Conservation (phyloP, 1,139 yeast genomes). For the Saccharomyces pastorianus region DNA sequence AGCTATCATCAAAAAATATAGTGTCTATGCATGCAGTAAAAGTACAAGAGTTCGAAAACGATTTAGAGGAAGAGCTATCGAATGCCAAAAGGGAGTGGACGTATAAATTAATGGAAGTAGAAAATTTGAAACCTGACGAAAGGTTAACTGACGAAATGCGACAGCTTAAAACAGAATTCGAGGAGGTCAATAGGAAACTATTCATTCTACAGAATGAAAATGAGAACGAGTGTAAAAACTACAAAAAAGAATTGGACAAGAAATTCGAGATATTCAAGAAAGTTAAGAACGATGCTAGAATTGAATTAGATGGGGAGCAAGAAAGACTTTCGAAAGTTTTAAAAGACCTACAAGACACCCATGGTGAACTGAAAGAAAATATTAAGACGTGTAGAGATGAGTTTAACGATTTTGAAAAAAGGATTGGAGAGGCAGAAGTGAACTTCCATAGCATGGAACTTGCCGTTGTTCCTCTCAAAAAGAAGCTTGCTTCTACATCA, state of each 20-base stretch:
- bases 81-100: slow-evolving; percentile 15
- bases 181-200: slow-evolving; percentile 9
- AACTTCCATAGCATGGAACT: not conserved
- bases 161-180: slow-evolving; percentile 12
- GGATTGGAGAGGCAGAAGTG: not conserved
- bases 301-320: slow-evolving; percentile 7
- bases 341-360: not conserved
- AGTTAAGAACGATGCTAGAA: slow-evolving; percentile 11
- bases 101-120: slow-evolving; percentile 13
- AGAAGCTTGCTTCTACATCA: not conserved
- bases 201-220: slow-evolving; percentile 11
- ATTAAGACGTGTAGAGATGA: not conserved
- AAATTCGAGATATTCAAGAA: slow-evolving; percentile 14
- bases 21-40: not conserved
- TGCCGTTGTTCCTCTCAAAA: not conserved
- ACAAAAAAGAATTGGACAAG: slow-evolving; percentile 8
- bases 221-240: slow-evolving; percentile 6
- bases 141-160: slow-evolving; percentile 15
- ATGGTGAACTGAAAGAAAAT: not conserved
- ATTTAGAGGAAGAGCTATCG: slow-evolving; percentile 12
- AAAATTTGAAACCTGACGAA: slow-evolving; percentile 18
- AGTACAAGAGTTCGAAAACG: slow-evolving; percentile 16
- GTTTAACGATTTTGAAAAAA: not conserved
- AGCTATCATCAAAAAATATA: slow-evolving; percentile 10
- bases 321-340: not conserved